These are phyloP conservation scores for Ascocoryne sarcoides DNA, from an alignment of 2,329 filamentous ascomycete species.

Conservation along the genomic window DNA sequence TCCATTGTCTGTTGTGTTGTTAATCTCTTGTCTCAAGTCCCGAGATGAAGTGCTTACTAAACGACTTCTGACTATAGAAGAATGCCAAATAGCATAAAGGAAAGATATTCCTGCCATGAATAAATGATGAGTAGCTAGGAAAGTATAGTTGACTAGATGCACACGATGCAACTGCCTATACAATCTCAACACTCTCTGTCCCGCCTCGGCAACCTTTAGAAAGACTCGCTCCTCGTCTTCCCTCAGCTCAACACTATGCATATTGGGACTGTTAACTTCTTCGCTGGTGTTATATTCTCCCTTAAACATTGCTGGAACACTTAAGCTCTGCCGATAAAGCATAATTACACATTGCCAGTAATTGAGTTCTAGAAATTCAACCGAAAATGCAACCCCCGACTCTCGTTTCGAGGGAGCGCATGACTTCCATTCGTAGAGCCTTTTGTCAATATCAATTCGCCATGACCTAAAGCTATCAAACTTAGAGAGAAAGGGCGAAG, in stretches of 20 bases:
- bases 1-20: constrained; percentile 61
- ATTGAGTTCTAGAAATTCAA: constrained; percentile 86
- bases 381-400: constrained; percentile 81
- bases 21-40: neutral
- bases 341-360: constrained; percentile 98
- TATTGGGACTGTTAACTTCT: constrained; percentile 53
- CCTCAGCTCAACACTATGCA: constrained; percentile 55
- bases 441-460: constrained; percentile 77
- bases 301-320: constrained; percentile 76
- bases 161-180: constrained; percentile 84
- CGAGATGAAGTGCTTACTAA: constrained; percentile 50
- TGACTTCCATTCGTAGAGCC: constrained; percentile 79
- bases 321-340: constrained; percentile 85
- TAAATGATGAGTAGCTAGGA: constrained; percentile 87
- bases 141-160: constrained; percentile 90
- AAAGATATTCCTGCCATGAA: constrained; percentile 98
- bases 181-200: constrained; percentile 82
- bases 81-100: constrained; percentile 96
- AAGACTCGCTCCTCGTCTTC: constrained; percentile 90
- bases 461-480: constrained; percentile 84
- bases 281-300: constrained; percentile 62
- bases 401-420: constrained; percentile 67
- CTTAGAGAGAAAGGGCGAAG: constrained; percentile 74
- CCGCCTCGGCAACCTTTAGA: constrained; percentile 88
- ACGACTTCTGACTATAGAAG: constrained; percentile 74